phyloP scores from a whole-genome alignment of 108 stramenopile species.

The Cyclotella cryptica region DNA sequence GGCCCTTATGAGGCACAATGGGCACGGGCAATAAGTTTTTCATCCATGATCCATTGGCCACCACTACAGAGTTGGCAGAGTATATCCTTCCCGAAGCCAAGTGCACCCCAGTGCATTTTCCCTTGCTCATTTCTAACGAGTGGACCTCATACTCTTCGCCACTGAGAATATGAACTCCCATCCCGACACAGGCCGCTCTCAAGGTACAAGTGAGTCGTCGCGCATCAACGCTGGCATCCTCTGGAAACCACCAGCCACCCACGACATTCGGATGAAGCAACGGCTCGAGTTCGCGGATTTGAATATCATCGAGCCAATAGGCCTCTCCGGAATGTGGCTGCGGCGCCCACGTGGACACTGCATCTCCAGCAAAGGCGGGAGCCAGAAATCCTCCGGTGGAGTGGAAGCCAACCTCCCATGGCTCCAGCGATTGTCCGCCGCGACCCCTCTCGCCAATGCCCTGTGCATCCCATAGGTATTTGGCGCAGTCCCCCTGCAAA shows the following conservation, averaged over 20 bases:
- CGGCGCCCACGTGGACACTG: conserved; percentile 88
- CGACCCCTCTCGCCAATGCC: background rate
- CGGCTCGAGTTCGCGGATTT: conserved; percentile 90
- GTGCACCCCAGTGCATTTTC: conserved; percentile 61
- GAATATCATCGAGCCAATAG: conserved; percentile 82
- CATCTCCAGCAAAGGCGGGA: conserved; percentile 92
- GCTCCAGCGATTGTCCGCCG: conserved; percentile 8
- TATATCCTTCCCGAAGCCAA: conserved; percentile 69
- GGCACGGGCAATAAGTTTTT: conserved; percentile 89
- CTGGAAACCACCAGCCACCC: conserved; percentile 97
- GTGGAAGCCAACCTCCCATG: conserved; percentile 80
- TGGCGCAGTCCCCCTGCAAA: background rate
- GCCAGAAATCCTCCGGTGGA: conserved; percentile 92
- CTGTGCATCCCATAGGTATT: background rate
- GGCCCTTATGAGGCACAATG: conserved; percentile 93
- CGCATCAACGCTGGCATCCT: conserved; percentile 94
- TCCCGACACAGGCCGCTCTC: conserved; percentile 74
- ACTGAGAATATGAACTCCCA: conserved; percentile 84
- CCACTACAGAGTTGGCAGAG: conserved; percentile 59
- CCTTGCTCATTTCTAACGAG: conserved; percentile 52
- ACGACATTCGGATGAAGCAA: conserved; percentile 71
- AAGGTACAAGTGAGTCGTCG: conserved; percentile 74
- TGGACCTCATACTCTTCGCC: conserved; percentile 72
- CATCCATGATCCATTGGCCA: conserved; percentile 97
- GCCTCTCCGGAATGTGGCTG: conserved; percentile 68